These are phyloP conservation scores for Trichoderma breve DNA, from an alignment of 2,329 filamentous ascomycete species.

Conservation along the genomic window DNA sequence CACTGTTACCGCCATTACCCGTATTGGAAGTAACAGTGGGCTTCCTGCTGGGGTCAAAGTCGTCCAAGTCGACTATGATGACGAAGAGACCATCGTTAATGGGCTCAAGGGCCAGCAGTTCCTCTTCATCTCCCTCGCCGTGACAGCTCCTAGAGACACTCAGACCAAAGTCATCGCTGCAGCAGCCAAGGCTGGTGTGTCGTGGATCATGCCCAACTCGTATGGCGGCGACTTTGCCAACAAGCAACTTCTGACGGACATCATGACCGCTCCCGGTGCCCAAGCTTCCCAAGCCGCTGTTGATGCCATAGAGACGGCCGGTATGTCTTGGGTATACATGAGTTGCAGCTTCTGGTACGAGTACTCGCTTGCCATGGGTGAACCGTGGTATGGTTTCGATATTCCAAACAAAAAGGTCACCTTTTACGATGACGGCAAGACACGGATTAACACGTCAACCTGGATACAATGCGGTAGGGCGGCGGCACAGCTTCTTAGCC, in stretches of 20 bases:
- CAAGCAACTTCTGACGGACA: conserved; percentile 32
- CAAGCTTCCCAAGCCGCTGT: conserved; percentile 14
- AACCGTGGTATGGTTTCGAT: conserved; percentile 49
- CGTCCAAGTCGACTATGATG: conserved; percentile 44
- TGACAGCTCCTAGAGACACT: conserved; percentile 39
- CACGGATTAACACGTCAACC: conserved; percentile 56
- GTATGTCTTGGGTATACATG: conserved; percentile 48
- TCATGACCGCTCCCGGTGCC: conserved; percentile 27
- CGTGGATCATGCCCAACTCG: conserved; percentile 52
- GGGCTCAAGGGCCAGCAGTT: conserved; percentile 55
- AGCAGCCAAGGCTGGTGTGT: conserved; percentile 49
- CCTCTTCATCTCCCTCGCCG: conserved; percentile 50
- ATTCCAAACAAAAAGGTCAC: conserved; percentile 42
- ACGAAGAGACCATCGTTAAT: conserved; percentile 41
- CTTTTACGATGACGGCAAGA: conserved; percentile 57
- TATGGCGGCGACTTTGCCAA: conserved; percentile 36
- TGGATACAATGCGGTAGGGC: conserved; percentile 58
- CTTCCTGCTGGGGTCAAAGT: conserved; percentile 45
- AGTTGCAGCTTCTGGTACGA: conserved; percentile 58
- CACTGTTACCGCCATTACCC: conserved; percentile 52
- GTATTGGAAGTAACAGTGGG: conserved; percentile 40
- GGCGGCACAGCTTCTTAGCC: conserved; percentile 47
- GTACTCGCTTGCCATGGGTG: conserved; percentile 44
- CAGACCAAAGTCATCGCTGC: conserved; percentile 48
- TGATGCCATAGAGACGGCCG: conserved; percentile 27